Evolutionary conservation across 2,329 filamentous ascomycete genomes (phyloP).

Genomic region (Fusarium proliferatum): DNA sequence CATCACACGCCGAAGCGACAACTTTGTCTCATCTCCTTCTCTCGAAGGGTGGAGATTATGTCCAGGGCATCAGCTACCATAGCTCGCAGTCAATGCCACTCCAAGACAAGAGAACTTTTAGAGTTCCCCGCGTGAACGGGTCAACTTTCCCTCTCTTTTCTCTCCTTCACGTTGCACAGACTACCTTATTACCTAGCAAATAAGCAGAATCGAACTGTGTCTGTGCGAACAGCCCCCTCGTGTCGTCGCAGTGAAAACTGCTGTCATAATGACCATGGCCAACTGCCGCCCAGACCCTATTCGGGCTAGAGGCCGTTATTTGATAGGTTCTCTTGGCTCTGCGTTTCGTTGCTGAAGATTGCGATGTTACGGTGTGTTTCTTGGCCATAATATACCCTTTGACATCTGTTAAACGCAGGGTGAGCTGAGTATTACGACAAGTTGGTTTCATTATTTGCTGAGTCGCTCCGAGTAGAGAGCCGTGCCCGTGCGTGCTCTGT

Average conservation of each 20-base stretch:
- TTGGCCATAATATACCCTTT: not conserved
- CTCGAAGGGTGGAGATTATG: constrained; percentile 14
- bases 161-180: not conserved
- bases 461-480: constrained; percentile 5
- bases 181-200: not conserved
- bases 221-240: constrained; percentile 22
- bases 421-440: constrained; percentile 5
- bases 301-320: constrained; percentile 32
- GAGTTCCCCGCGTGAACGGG: constrained; percentile 19
- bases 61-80: not conserved
- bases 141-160: not conserved
- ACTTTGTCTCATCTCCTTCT: constrained; percentile 2
- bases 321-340: constrained; percentile 26
- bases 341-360: constrained; percentile 26
- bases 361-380: constrained; percentile 21
- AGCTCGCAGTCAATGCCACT: constrained; percentile 6
- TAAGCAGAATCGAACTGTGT: constrained; percentile 10
- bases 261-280: constrained; percentile 31
- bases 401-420: not conserved
- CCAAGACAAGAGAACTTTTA: not conserved
- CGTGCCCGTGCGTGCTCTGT: not conserved
- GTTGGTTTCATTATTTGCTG: not conserved
- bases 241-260: constrained; percentile 2
- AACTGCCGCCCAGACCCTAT: constrained; percentile 26
- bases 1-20: not conserved